Evolutionary conservation across 805 yeast genomes (phyloP).

Genomic region (Metschnikowia proteae): DNA sequence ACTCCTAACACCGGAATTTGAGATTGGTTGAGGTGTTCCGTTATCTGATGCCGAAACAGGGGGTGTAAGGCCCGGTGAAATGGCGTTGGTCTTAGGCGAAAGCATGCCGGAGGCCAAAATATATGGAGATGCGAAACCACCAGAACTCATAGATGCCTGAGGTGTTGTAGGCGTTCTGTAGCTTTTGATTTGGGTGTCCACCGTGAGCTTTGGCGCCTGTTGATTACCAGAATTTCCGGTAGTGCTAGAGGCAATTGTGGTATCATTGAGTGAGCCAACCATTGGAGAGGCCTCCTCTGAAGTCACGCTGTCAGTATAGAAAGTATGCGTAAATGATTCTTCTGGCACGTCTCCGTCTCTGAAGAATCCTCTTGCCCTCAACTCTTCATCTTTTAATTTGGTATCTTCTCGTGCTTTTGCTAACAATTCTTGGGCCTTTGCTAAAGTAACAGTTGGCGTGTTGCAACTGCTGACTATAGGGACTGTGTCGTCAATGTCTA

Average conservation of each 20-base stretch:
- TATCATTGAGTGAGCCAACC: slow-evolving; percentile 30
- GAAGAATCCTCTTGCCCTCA: slow-evolving; percentile 39
- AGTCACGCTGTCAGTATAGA: slow-evolving; percentile 15
- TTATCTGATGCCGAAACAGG: not conserved
- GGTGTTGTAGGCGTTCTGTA: slow-evolving; percentile 38
- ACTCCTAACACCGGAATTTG: slow-evolving; percentile 2
- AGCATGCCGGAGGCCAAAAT: slow-evolving; percentile 58
- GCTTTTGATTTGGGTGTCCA: slow-evolving; percentile 28
- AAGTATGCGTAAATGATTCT: slow-evolving; percentile 3
- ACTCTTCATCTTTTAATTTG: slow-evolving; percentile 49
- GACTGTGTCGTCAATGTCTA: slow-evolving; percentile 87
- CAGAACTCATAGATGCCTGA: slow-evolving; percentile 22
- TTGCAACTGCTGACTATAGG: slow-evolving; percentile 91
- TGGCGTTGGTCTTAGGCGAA: slow-evolving; percentile 41
- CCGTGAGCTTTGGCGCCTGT: slow-evolving; percentile 26
- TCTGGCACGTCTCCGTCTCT: slow-evolving; percentile 23
- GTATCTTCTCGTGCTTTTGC: slow-evolving; percentile 79
- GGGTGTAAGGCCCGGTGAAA: slow-evolving; percentile 5
- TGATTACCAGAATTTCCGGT: slow-evolving; percentile 8
- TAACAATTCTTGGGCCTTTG: slow-evolving; percentile 80
- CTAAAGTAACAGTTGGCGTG: slow-evolving; percentile 90
- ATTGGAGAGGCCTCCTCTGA: slow-evolving; percentile 28
- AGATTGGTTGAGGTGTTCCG: slow-evolving; percentile 12
- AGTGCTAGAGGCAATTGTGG: slow-evolving; percentile 27
- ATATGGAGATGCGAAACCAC: slow-evolving; percentile 67